Percentiles rank a stretch among this genome's conserved stretches.
Conservation (phyloP, 2,329 filamentous ascomycete species). For the Clarireedia homoeocarpa region DNA sequence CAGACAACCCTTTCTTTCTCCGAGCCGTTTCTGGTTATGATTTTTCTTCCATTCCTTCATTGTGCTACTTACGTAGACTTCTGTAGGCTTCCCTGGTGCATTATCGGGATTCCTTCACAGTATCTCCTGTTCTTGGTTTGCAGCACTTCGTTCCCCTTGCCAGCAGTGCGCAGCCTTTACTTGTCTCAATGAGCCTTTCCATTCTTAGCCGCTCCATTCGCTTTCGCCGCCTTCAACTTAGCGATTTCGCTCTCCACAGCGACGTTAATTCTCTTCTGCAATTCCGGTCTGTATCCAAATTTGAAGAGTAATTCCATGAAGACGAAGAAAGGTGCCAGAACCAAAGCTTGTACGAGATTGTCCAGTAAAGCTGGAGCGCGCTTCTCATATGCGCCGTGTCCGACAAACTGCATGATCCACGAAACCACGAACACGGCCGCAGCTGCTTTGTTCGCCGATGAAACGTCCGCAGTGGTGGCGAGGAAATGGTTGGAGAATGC, state of each 20-base stretch:
- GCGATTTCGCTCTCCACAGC: slow-evolving; percentile 68
- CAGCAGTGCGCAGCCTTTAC: neutral
- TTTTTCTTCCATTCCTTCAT: too few species aligned
- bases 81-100: too few species aligned
- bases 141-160: neutral
- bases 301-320: slow-evolving; percentile 92
- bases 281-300: slow-evolving; percentile 80
- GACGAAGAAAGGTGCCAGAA: slow-evolving; percentile 91
- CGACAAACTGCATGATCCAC: slow-evolving; percentile 87
- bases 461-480: slow-evolving; percentile 38
- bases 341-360: slow-evolving; percentile 84
- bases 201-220: slow-evolving; percentile 34
- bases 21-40: neutral
- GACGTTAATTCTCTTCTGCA: slow-evolving; percentile 73
- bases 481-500: slow-evolving; percentile 65
- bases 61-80: too few species aligned
- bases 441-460: slow-evolving; percentile 47
- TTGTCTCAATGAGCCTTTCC: slow-evolving; percentile 40
- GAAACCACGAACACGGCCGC: slow-evolving; percentile 61
- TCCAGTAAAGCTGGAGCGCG: slow-evolving; percentile 84
- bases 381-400: slow-evolving; percentile 82
- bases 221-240: slow-evolving; percentile 59
- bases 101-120: neutral
- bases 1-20: neutral
- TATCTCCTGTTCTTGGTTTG: neutral